Conservation (phyloP, 495 filamentous ascomycete species). For the Xylaria longipes region DNA sequence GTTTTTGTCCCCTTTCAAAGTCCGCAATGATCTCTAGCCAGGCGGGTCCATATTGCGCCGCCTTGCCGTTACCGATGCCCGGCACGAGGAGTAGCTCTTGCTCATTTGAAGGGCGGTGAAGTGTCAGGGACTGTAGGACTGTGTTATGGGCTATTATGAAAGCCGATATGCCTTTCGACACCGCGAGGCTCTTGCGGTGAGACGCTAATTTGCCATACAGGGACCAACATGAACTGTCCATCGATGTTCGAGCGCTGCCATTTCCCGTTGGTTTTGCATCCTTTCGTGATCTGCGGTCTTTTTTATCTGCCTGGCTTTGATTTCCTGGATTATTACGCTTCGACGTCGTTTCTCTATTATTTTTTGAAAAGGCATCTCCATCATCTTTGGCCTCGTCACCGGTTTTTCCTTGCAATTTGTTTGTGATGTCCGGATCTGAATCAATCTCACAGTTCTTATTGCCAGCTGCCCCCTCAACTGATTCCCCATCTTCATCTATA, state of each 20-base stretch:
- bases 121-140: slow-evolving; percentile 18
- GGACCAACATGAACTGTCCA: background rate
- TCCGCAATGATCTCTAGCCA: slow-evolving; percentile 30
- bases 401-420: background rate
- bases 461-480: background rate
- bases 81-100: slow-evolving; percentile 23
- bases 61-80: slow-evolving; percentile 7
- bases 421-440: background rate
- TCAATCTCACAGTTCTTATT: background rate
- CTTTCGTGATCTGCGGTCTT: background rate
- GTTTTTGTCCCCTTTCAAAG: slow-evolving; percentile 16
- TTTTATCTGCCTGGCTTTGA: background rate
- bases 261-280: background rate
- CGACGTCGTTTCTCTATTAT: background rate
- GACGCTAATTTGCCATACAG: slow-evolving; percentile 21
- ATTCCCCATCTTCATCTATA: background rate
- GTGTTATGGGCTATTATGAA: slow-evolving; percentile 26
- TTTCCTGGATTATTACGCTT: background rate
- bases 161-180: background rate
- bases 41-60: slow-evolving; percentile 1
- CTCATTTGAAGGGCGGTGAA: slow-evolving; percentile 22
- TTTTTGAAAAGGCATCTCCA: background rate
- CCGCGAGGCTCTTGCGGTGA: slow-evolving; percentile 17
- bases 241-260: background rate
- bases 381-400: background rate